Percentiles rank a stretch among this genome's conserved stretches.
Evolutionary conservation across 306 rosid species (phyloP).

Genomic region (Lupinus albus): DNA sequence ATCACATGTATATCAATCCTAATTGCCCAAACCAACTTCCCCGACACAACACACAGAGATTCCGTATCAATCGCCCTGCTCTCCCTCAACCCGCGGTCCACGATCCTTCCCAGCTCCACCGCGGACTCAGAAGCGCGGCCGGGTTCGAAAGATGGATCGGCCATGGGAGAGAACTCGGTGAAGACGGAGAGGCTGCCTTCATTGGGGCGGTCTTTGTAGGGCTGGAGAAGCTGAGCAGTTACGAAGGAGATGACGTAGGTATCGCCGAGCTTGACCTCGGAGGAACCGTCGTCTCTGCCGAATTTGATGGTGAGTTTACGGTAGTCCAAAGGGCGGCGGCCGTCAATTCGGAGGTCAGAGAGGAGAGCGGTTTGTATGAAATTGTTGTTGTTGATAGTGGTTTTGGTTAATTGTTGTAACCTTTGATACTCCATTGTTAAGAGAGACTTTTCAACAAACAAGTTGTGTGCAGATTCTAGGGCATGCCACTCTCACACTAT

Average conservation of each 20-base stretch:
- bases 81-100: slow-evolving; percentile 87
- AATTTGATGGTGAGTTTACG: slow-evolving; percentile 71
- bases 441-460: no score
- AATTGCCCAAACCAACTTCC: slow-evolving; percentile 81
- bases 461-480: no score
- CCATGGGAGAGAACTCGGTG: slow-evolving; percentile 96
- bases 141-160: slow-evolving; percentile 87
- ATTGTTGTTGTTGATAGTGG: slow-evolving; percentile 52
- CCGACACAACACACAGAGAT: slow-evolving; percentile 76
- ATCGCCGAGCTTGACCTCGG: slow-evolving; percentile 78
- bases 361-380: slow-evolving; percentile 69
- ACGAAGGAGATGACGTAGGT: slow-evolving; percentile 79
- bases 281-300: slow-evolving; percentile 68
- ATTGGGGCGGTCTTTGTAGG: slow-evolving; percentile 84
- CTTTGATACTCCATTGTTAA: no score
- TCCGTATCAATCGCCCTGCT: slow-evolving; percentile 87
- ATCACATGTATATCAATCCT: slow-evolving; percentile 83
- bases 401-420: no score
- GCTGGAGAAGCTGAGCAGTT: slow-evolving; percentile 68
- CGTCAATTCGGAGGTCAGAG: slow-evolving; percentile 74
- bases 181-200: slow-evolving; percentile 84
- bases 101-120: slow-evolving; percentile 75
- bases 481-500: no score
- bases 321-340: slow-evolving; percentile 81
- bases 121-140: slow-evolving; percentile 82